Base-by-base conservation (phyloP, 2,329 filamentous ascomycete species). In the Elsinoe batatas region DNA sequence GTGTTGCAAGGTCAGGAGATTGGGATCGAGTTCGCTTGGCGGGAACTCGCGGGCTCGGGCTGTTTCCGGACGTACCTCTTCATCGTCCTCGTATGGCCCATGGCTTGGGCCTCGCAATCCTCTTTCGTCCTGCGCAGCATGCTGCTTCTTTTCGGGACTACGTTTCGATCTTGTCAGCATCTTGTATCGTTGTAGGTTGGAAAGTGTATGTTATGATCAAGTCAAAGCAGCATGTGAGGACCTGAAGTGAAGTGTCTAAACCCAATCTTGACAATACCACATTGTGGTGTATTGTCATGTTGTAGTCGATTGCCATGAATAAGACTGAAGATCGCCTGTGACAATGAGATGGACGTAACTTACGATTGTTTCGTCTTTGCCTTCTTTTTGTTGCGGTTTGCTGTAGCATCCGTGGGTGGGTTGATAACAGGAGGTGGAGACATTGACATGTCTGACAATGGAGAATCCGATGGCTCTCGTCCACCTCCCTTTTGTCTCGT, bases 91-190 rank as follows among this genome's bases (percentile, higher is more conserved):
- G 70, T 78, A 81, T 66, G 77, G 76, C 64, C 79, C 72, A 61
- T 83, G 81, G 67, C 79, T 80, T 69, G 76, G 79, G 62, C 80
- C 77, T 70, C 84, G 83, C 69, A 81, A 82, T 73, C 78, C 80
- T 66, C 84, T 79, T 67, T 87, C 77, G 64, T 85, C 86, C 67
- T 81, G 80, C 62, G 82, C 80, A 59, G 78, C 26, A 22, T 32
- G 77, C 69, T 84, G 85, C 73, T 86, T 88, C 74, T 91, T 91
- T 69, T 85, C 78, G 43, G 87, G 87, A 62, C 87, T 91, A 67
- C 58, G 61, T 63, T 65, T 61, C 54, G 56, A 54, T 53, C 47
- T 26, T 42, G 49, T 57, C 56, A 57, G 56, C 56, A 43, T 57
- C 7, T 46, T 57, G n/a, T 43, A 30, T 44, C 15, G 26, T n/a